Evolutionary conservation across 768 basidiomycete genomes (phyloP), one percentile per base, ranked within the genome.

Genomic region (Tricholoma furcatifolium): DNA sequence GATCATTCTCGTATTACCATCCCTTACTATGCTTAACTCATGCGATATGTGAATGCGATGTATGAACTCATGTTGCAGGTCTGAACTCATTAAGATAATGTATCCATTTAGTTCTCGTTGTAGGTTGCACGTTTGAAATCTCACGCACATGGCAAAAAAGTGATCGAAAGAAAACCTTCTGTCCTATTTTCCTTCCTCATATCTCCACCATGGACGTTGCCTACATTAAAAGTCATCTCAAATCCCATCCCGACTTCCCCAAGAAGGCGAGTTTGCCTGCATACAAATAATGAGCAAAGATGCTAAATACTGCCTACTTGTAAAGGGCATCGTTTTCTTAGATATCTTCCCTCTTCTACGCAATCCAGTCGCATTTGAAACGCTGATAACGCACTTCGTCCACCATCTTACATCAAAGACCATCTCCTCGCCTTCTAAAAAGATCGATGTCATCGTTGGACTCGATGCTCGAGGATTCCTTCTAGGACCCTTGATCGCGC

Each of bases 381-480:
- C 88, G 0, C 81, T 98, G 36, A 88, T 97, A 66, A 92, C 93
- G 11, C 88, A 97, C 66, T 77, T 98, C 54, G 67, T 91, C 47
- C 81, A 95, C 70, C 96, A 89, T 65, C 73, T 98, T 65, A 86
- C 86, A 48, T 91, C 91, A 21, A 73, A 84, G 54, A 92, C 88
- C 7, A 76, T 94, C 18, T 73, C 72, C 43, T 74, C 82, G 12
- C 73, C 80, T 3, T 71, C 70, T 46, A 80, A 79, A 58, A 93
- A 87, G 69, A 81, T 95, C 60, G 96, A 99, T 69, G 89, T 91
- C 47, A 80, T 99, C 59, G 93, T 99, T 51, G 97, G 91, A 30
- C 80, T 99, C 40, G 97, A 99, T 68, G 96, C 96, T 20, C 80
- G 97, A 50, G 97, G 97, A 12, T 99, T 99, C 76, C 80, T 99